Evolutionary conservation across 2,329 filamentous ascomycete genomes (phyloP).

Genomic region (Clarireedia sp.): DNA sequence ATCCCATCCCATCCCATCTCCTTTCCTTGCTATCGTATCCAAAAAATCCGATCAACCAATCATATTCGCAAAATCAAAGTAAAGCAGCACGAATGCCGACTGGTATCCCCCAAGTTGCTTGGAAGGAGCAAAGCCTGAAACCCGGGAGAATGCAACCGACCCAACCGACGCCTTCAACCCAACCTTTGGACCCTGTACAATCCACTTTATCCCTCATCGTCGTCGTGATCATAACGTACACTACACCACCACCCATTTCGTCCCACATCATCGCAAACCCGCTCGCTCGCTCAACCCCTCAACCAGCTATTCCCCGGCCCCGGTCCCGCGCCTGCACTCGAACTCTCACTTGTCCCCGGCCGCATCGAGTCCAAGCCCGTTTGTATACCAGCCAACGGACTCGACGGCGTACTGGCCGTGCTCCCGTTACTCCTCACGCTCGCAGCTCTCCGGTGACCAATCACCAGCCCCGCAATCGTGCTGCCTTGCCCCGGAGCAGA

Average conservation of each 20-base stretch:
- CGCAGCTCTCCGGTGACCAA: constrained; percentile 2
- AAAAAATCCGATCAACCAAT: too few relatives aligned
- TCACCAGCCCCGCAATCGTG: constrained; percentile 2
- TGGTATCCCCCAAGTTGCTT: too few relatives aligned
- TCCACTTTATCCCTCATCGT: too few relatives aligned
- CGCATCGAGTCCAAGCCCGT: background rate
- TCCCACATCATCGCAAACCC: background rate
- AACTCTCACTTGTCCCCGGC: constrained; percentile 32
- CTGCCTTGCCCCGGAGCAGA: background rate
- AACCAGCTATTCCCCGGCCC: constrained; percentile 33
- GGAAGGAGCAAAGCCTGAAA: too few relatives aligned
- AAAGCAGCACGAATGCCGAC: too few relatives aligned
- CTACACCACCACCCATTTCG: background rate
- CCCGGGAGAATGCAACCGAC: too few relatives aligned
- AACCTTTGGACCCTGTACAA: too few relatives aligned
- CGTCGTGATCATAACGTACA: too few relatives aligned
- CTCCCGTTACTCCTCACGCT: constrained; percentile 9
- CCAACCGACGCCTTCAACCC: too few relatives aligned
- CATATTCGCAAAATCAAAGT: too few relatives aligned
- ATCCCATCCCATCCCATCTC: too few relatives aligned
- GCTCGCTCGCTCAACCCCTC: constrained; percentile 40
- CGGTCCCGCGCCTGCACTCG: constrained; percentile 33
- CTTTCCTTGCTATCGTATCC: too few relatives aligned
- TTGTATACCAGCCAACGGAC: background rate
- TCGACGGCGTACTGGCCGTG: background rate